Percentiles rank a stretch among this genome's conserved stretches.
phyloP scores from a whole-genome alignment of 2,329 filamentous ascomycete species.

The Aspergillus ibericus region DNA sequence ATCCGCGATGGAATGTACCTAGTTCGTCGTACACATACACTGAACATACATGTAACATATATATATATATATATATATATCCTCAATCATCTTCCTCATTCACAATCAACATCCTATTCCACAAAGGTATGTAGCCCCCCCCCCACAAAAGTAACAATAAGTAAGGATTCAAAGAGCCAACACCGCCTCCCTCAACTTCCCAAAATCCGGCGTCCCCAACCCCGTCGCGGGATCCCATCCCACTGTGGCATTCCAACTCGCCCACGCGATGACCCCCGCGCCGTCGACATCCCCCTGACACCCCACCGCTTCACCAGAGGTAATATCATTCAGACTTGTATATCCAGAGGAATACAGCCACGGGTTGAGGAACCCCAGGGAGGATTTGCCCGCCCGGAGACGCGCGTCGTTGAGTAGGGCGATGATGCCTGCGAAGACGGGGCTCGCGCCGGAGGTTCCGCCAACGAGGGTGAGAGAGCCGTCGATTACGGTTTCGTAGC shows the following conservation, averaged over 20 bases:
- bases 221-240: constrained; percentile 47
- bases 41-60: too few relatives aligned
- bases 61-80: too few relatives aligned
- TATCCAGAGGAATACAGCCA: constrained; percentile 54
- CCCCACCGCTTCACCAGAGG: constrained; percentile 34
- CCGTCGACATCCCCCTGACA: constrained; percentile 32
- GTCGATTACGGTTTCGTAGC: neutral
- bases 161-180: too few relatives aligned
- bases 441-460: neutral
- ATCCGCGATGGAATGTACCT: too few relatives aligned
- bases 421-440: neutral
- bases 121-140: too few relatives aligned
- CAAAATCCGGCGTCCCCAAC: constrained; percentile 33
- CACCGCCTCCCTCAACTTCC: neutral
- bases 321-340: constrained; percentile 51
- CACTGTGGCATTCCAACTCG: constrained; percentile 32
- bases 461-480: neutral
- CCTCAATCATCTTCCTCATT: too few relatives aligned
- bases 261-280: constrained; percentile 25
- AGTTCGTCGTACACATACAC: too few relatives aligned
- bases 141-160: neutral
- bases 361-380: constrained; percentile 58
- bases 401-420: constrained; percentile 4
- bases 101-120: too few relatives aligned
- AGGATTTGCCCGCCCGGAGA: constrained; percentile 42